These are phyloP conservation scores for Ceratocystiopsis minuta DNA, from an alignment of 2,329 filamentous ascomycete species.

Conservation along the genomic window DNA sequence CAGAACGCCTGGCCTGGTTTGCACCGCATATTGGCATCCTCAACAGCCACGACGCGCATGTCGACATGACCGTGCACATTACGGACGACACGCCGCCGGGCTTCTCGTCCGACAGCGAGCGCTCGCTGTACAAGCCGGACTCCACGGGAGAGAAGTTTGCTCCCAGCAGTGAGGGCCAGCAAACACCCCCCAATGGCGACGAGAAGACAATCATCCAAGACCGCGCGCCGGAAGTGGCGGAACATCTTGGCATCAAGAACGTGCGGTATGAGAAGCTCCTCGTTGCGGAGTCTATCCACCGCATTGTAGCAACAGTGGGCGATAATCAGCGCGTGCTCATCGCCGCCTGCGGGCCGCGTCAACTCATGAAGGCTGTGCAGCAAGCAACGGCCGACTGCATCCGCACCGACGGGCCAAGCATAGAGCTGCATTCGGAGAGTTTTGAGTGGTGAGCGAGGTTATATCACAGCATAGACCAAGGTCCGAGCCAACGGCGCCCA, in stretches of 20 bases:
- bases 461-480: no score
- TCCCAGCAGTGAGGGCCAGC: not conserved
- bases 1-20: conserved; percentile 5
- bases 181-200: not conserved
- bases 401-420: conserved; percentile 22
- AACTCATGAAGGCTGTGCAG: conserved; percentile 24
- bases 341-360: conserved; percentile 29
- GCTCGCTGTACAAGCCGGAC: not conserved
- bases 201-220: not conserved
- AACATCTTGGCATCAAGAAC: not conserved
- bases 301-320: not conserved
- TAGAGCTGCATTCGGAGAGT: conserved; percentile 31
- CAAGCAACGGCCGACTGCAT: conserved; percentile 25
- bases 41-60: not conserved
- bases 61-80: conserved; percentile 4
- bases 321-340: conserved; percentile 23
- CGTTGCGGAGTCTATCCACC: not conserved
- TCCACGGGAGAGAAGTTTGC: not conserved
- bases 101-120: not conserved
- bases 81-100: not conserved
- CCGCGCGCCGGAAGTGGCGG: no score
- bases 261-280: conserved; percentile 1
- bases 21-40: not conserved
- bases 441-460: conserved; percentile 23
- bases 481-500: no score